Conservation (phyloP, 2,329 filamentous ascomycete species). For the Penicillium psychrosexuale region DNA sequence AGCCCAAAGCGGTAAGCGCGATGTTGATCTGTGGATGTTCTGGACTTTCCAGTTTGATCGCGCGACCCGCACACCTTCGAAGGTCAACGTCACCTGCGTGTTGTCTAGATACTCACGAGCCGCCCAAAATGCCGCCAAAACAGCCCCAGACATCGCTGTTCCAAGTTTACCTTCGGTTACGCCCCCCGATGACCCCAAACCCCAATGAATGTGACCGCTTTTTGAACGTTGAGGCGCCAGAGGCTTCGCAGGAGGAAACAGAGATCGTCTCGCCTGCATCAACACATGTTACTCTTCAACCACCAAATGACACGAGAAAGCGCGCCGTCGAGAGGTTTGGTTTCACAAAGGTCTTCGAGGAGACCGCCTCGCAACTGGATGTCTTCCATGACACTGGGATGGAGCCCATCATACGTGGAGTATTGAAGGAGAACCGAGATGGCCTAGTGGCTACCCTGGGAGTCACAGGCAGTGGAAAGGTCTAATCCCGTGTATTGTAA, state of each 20-base stretch:
- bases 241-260: constrained; percentile 32
- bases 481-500: constrained; percentile 37
- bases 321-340: constrained; percentile 89
- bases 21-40: constrained; percentile 7
- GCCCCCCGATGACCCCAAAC: constrained; percentile 56
- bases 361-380: constrained; percentile 78
- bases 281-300: constrained; percentile 73
- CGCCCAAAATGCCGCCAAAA: constrained; percentile 37
- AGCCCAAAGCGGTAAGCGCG: not conserved
- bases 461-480: constrained; percentile 95
- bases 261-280: constrained; percentile 38
- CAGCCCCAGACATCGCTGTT: constrained; percentile 64
- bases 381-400: constrained; percentile 79
- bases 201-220: constrained; percentile 60
- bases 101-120: not conserved
- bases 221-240: constrained; percentile 68
- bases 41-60: not conserved
- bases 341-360: constrained; percentile 91
- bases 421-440: constrained; percentile 80
- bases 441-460: constrained; percentile 87
- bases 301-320: constrained; percentile 76
- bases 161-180: constrained; percentile 84
- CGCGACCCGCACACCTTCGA: not conserved
- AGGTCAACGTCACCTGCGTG: not conserved
- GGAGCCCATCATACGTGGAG: constrained; percentile 72